Base-by-base conservation (phyloP, 345 rosid genomes). In the Laguncularia racemosa region DNA sequence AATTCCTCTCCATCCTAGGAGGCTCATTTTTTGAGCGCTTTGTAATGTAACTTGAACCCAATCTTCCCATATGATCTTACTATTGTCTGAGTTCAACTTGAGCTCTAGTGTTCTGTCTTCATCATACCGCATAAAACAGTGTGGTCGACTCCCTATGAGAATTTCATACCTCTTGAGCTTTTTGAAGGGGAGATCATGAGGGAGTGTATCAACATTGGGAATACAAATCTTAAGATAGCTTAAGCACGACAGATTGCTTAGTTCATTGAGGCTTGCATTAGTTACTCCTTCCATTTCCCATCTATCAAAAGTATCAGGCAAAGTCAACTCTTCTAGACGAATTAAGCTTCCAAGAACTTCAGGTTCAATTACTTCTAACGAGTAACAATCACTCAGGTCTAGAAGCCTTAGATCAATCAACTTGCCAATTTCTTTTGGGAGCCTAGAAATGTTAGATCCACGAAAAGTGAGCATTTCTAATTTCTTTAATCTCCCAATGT, bases 181-280 rank as follows among this genome's bases (percentile, higher is more conserved):
- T 15, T 3, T 16, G 12, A 9, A 48, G 13, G 43, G 7, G 14
- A 61, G 15, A 17, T 58, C 61, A 3, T 4, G 46, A 1, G 76
- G 62, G 14, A 75, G n/a, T 0, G 44, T 13, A 2, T 44, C 7
- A 3, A 52, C 59, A 44, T 71, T 48, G 5, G 0, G 18, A 15
- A 75, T 16, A 15, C 19, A 44, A 17, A 69, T 13, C 0, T 50
- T 40, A 13, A 57, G 23, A 44, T 43, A 16, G 21, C 18, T 61
- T 0, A 75, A 20, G 13, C 9, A 8, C 21, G 65, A 3, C 72
- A 74, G 20, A 0, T 11, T 10, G 46, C 50, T 65, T 19, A 75
- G 59, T 50, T 71, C 76, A 13, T 0, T 16, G 6, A 75, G 52
- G 44, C 61, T 67, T 9, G 67, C 72, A 56, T 52, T 70, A 2